Evolutionary conservation across 2,329 filamentous ascomycete genomes (phyloP).

Genomic region (Pseudogymnoascus sp.): DNA sequence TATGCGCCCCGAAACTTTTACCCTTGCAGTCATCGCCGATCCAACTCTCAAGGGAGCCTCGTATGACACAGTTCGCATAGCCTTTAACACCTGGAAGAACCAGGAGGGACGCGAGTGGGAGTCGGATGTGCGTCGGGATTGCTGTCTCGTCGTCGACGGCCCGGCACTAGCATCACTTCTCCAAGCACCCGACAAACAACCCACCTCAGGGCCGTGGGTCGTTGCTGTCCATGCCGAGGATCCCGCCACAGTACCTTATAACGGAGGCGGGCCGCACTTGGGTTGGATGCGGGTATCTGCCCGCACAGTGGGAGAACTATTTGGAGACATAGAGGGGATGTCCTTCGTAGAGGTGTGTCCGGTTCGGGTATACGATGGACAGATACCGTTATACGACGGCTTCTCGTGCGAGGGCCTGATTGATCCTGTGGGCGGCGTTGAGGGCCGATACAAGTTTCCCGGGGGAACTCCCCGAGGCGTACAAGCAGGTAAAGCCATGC

Average conservation of each 20-base stretch:
- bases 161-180: background rate
- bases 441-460: background rate
- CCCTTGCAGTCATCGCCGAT: background rate
- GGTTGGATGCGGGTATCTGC: background rate
- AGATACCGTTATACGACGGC: background rate
- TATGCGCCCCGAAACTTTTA: background rate
- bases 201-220: background rate
- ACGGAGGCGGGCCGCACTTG: background rate
- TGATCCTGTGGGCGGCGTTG: background rate
- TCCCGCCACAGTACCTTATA: background rate
- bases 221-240: background rate
- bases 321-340: background rate
- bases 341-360: background rate
- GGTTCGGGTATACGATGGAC: background rate
- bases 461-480: background rate
- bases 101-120: background rate
- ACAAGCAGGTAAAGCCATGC: background rate
- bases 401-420: background rate
- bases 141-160: background rate
- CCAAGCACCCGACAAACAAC: background rate
- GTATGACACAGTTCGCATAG: background rate
- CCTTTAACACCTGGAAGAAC: background rate
- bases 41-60: background rate
- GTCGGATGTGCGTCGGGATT: background rate
- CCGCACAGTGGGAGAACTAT: background rate